Evolutionary conservation across 345 rosid species (phyloP).

Genomic region (Rhodamnia argentea): DNA sequence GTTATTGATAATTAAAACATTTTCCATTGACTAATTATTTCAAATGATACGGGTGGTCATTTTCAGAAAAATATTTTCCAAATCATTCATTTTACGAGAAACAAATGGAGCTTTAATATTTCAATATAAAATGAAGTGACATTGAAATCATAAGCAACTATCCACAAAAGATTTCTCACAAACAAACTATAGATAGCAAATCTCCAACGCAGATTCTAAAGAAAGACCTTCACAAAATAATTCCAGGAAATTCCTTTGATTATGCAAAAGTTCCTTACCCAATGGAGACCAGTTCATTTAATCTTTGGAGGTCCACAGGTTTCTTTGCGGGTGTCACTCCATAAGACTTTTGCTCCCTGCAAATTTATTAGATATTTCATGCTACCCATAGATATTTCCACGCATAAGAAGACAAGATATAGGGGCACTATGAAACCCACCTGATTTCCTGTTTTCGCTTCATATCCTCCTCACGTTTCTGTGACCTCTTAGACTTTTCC

Average conservation of each 20-base stretch:
- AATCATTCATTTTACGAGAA: no score
- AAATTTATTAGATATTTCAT: not conserved
- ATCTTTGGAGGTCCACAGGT: conserved; percentile 66
- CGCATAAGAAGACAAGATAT: not conserved
- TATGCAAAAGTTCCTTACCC: conserved; percentile 40
- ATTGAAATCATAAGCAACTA: not conserved
- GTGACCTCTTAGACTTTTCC: conserved; percentile 51
- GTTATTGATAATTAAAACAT: no score
- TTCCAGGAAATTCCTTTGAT: not conserved
- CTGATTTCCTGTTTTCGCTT: conserved; percentile 42
- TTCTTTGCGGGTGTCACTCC: conserved; percentile 78
- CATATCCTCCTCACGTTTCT: conserved; percentile 41
- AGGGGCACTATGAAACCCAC: conserved; percentile 13
- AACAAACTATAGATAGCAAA: not conserved
- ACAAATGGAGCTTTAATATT: not conserved
- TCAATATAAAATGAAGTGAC: not conserved
- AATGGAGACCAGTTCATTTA: conserved; percentile 47
- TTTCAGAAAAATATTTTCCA: no score
- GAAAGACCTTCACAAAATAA: not conserved
- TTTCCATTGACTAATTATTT: no score
- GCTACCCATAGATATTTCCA: not conserved
- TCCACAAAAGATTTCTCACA: not conserved
- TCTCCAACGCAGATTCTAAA: not conserved
- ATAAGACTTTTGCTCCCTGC: conserved; percentile 79
- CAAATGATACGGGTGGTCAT: no score